Evolutionary conservation across 2,329 filamentous ascomycete genomes (phyloP).

Genomic region (Pseudopyrenochaeta lycopersici): DNA sequence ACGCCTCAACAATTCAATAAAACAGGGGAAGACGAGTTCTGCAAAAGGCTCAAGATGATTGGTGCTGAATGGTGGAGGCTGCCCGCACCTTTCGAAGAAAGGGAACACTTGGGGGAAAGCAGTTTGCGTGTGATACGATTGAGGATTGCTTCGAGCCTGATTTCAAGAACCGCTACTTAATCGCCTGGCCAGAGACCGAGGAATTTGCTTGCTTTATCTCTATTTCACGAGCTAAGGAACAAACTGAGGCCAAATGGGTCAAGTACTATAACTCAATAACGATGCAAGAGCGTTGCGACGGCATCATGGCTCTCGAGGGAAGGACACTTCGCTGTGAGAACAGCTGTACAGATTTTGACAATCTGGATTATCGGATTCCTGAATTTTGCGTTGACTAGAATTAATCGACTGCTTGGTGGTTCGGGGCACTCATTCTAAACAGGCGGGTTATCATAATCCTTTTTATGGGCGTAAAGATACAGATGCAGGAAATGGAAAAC

Average conservation of each 20-base stretch:
- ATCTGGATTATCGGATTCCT: background rate
- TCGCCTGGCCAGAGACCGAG: constrained; percentile 2
- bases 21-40: constrained; percentile 9
- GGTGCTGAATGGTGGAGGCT: constrained; percentile 10
- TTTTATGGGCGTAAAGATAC: too few relatives aligned
- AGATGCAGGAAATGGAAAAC: too few relatives aligned
- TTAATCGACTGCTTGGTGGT: too few relatives aligned
- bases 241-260: background rate
- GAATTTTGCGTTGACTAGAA: too few relatives aligned
- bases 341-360: constrained; percentile 1
- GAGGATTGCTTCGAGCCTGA: constrained; percentile 8
- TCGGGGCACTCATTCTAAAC: too few relatives aligned
- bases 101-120: background rate
- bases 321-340: background rate
- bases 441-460: too few relatives aligned
- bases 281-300: constrained; percentile 6
- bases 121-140: constrained; percentile 5
- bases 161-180: background rate
- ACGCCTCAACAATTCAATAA: constrained; percentile 10
- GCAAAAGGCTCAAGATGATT: background rate
- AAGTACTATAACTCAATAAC: background rate
- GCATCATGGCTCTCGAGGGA: background rate
- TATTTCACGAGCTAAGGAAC: background rate
- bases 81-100: constrained; percentile 1
- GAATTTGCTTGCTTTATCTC: constrained; percentile 3